Evolutionary conservation across 2,329 filamentous ascomycete genomes (phyloP).

Genomic region (Alternaria incomplexa): DNA sequence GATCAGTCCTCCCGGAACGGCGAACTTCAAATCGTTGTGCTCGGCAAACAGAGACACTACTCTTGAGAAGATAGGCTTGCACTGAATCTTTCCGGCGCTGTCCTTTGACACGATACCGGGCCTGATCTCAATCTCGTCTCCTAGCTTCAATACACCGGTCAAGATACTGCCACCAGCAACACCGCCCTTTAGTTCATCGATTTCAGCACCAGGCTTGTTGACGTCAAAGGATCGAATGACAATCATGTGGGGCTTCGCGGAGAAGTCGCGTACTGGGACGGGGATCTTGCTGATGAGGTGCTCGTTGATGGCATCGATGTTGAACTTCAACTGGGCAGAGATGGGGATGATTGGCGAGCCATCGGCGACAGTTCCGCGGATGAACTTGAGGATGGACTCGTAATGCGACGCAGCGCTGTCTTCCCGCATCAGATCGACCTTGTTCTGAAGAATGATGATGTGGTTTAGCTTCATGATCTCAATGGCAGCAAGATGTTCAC

Average conservation of each 20-base stretch:
- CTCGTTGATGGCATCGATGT: constrained; percentile 98
- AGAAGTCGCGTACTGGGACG: constrained; percentile 88
- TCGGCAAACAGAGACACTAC: constrained; percentile 96
- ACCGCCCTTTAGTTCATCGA: constrained; percentile 97
- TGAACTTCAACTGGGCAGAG: constrained; percentile 97
- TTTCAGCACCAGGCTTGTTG: constrained; percentile 99
- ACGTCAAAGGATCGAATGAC: constrained; percentile 99
- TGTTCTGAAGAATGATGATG: constrained; percentile 99
- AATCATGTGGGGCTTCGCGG: constrained; percentile 94
- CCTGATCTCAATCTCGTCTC: constrained; percentile 97
- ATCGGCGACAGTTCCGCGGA: constrained; percentile 94
- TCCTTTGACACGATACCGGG: constrained; percentile 98
- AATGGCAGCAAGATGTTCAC: constrained; percentile 97
- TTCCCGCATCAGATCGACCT: constrained; percentile 98
- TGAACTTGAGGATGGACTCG: constrained; percentile 97
- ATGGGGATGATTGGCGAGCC: constrained; percentile 96
- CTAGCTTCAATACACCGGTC: constrained; percentile 94
- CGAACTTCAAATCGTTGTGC: constrained; percentile 97
- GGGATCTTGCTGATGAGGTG: constrained; percentile 95
- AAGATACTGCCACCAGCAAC: constrained; percentile 97
- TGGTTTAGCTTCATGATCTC: constrained; percentile 99
- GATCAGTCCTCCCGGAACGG: constrained; percentile 95
- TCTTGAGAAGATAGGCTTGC: constrained; percentile 94
- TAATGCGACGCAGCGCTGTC: constrained; percentile 93
- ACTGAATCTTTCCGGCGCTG: constrained; percentile 90